Percentiles rank a stretch among this genome's conserved stretches.
Conservation (phyloP, 148 eudicot genomes). For the Vaccinium myrtillus region DNA sequence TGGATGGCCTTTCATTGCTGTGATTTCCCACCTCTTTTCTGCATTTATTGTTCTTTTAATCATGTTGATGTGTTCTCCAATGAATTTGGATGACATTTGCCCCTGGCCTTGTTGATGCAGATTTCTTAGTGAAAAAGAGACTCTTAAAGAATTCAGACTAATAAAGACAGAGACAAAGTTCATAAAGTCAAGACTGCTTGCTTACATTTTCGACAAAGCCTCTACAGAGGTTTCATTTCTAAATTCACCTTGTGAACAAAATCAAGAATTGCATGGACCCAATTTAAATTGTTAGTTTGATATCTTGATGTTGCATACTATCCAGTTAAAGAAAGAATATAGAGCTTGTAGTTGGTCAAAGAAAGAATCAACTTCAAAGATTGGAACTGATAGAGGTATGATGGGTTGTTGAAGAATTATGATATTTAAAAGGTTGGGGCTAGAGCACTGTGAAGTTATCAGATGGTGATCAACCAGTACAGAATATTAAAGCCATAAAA, state of each 20-base stretch:
- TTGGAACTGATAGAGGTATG: slow-evolving; percentile 45
- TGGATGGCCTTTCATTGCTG: background rate
- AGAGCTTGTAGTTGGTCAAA: slow-evolving; percentile 80
- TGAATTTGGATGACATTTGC: slow-evolving; percentile 29
- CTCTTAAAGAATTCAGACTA: slow-evolving; percentile 1
- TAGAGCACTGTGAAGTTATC: slow-evolving; percentile 53
- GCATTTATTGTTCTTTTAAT: background rate
- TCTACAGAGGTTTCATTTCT: slow-evolving; percentile 25
- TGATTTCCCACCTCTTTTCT: background rate
- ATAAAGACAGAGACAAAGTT: slow-evolving; percentile 24
- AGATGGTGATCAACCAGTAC: slow-evolving; percentile 57
- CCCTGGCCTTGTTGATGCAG: slow-evolving; percentile 41
- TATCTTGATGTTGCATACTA: slow-evolving; percentile 54
- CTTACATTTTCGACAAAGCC: slow-evolving; percentile 26
- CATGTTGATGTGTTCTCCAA: background rate
- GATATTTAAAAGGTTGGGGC: slow-evolving; percentile 46
- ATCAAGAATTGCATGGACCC: slow-evolving; percentile 18
- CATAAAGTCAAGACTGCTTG: slow-evolving; percentile 35
- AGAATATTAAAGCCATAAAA: slow-evolving; percentile 46
- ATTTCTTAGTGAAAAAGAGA: slow-evolving; percentile 29
- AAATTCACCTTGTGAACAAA: slow-evolving; percentile 22
- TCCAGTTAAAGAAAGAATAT: slow-evolving; percentile 87
- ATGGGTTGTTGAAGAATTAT: slow-evolving; percentile 50
- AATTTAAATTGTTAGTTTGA: slow-evolving; percentile 29
- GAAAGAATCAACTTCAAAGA: slow-evolving; percentile 62